Evolutionary conservation across 768 basidiomycete genomes (phyloP).

Genomic region (Leccinellum albellum): DNA sequence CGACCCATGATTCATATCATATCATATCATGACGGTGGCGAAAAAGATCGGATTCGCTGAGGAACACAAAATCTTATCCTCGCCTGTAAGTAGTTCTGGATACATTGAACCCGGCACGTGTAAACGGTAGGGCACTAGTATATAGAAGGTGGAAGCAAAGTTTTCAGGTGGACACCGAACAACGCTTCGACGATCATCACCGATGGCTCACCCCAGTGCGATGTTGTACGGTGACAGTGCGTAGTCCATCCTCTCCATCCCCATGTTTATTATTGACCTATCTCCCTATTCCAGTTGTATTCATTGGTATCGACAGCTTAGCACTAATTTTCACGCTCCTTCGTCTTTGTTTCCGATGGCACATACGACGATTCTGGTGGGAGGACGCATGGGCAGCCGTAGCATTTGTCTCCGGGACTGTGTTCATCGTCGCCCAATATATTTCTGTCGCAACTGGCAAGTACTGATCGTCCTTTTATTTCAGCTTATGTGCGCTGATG

Average conservation of each 20-base stretch:
- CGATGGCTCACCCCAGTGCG: neutral
- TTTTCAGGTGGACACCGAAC: neutral
- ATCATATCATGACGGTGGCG: no score
- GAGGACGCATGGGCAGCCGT: slow-evolving; percentile 13
- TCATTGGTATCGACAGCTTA: slow-evolving; percentile 1
- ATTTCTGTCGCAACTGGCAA: neutral
- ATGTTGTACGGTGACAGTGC: neutral
- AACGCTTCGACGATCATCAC: no score
- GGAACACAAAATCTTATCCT: neutral
- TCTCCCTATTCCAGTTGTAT: slow-evolving; percentile 3
- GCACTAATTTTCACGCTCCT: slow-evolving; percentile 9
- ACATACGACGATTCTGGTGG: slow-evolving; percentile 4
- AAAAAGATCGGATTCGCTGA: neutral
- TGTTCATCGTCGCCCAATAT: neutral
- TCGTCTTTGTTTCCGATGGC: slow-evolving; percentile 14
- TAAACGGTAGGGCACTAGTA: neutral
- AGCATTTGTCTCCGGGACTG: neutral
- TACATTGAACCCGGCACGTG: neutral
- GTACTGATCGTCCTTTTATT: neutral
- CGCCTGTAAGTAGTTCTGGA: neutral
- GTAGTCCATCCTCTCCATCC: neutral
- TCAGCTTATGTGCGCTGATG: neutral
- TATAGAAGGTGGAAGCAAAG: neutral
- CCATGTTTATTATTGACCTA: neutral
- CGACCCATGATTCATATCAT: no score